Conservation (phyloP, 2,329 filamentous ascomycete genomes). For the Cladosporium cucumerinum region DNA sequence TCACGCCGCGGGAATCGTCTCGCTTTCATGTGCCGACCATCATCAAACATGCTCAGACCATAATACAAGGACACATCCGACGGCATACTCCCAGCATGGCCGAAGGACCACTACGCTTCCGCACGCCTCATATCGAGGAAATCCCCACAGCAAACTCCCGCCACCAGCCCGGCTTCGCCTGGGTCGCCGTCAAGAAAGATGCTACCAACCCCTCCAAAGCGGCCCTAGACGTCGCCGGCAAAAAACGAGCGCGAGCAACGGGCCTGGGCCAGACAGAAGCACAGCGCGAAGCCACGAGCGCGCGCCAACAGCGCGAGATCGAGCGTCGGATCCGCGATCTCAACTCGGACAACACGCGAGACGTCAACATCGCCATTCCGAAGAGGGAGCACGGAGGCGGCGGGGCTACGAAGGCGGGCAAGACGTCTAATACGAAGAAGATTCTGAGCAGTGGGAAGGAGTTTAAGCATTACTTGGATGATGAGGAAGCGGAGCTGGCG, state of each 20-base stretch:
- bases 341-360: slow-evolving; percentile 63
- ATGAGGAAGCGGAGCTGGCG: slow-evolving; percentile 63
- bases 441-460: slow-evolving; percentile 79
- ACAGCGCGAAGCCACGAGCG: slow-evolving; percentile 62
- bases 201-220: slow-evolving; percentile 51
- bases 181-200: slow-evolving; percentile 60
- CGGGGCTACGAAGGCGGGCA: slow-evolving; percentile 48
- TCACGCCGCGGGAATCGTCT: not conserved
- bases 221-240: slow-evolving; percentile 38
- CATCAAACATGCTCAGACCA: not conserved
- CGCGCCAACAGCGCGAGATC: slow-evolving; percentile 78
- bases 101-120: slow-evolving; percentile 30
- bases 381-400: slow-evolving; percentile 46
- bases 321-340: slow-evolving; percentile 78
- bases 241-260: slow-evolving; percentile 67
- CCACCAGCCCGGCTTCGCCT: slow-evolving; percentile 85
- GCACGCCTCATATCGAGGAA: slow-evolving; percentile 74
- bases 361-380: slow-evolving; percentile 64
- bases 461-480: slow-evolving; percentile 77
- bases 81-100: slow-evolving; percentile 18
- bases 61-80: not conserved
- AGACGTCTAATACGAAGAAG: slow-evolving; percentile 68
- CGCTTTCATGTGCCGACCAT: not conserved
- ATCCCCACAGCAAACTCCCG: slow-evolving; percentile 63
- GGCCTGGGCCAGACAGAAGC: slow-evolving; percentile 37